phyloP scores from a whole-genome alignment of 129 eudicot species.

The Flaveria ramosissima region DNA sequence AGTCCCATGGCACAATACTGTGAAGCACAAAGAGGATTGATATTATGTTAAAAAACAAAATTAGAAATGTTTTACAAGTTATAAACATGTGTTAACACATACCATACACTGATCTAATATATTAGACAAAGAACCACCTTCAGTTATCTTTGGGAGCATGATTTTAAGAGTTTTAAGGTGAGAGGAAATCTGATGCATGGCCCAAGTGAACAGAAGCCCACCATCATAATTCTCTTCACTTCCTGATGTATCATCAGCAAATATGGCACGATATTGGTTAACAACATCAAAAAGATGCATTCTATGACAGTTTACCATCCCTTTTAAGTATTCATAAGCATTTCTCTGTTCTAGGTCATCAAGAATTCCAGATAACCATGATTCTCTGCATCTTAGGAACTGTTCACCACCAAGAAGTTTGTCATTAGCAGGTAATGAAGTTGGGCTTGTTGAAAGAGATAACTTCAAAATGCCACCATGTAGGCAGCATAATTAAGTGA shows the following conservation, averaged over 20 bases:
- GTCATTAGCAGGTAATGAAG: slow-evolving; percentile 23
- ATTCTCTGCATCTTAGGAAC: slow-evolving; percentile 96
- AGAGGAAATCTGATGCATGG: slow-evolving; percentile 86
- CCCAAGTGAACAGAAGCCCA: slow-evolving; percentile 98
- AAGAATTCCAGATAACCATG: slow-evolving; percentile 95
- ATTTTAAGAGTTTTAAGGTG: slow-evolving; percentile 81
- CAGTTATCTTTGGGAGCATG: slow-evolving; percentile 94
- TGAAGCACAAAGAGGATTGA: slow-evolving; percentile 35
- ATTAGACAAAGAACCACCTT: slow-evolving; percentile 96
- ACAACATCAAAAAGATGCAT: slow-evolving; percentile 98
- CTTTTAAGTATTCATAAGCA: slow-evolving; percentile 94
- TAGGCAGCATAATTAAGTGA: slow-evolving; percentile 11
- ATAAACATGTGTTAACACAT: slow-evolving; percentile 27
- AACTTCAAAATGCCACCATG: not conserved
- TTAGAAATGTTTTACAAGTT: not conserved
- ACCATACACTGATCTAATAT: slow-evolving; percentile 96
- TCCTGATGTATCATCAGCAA: slow-evolving; percentile 95
- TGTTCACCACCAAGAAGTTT: slow-evolving; percentile 34
- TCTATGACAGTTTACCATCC: slow-evolving; percentile 80
- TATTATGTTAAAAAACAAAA: not conserved
- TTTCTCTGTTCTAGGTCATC: slow-evolving; percentile 97
- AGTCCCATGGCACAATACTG: slow-evolving; percentile 99
- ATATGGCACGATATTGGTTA: slow-evolving; percentile 96
- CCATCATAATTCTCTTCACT: slow-evolving; percentile 98
- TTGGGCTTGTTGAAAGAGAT: not conserved